Evolutionary conservation across 371 early-diverging fungal species (phyloP), one percentile per base, ranked within the genome.

Genomic region (Mucor lusitanicus): DNA sequence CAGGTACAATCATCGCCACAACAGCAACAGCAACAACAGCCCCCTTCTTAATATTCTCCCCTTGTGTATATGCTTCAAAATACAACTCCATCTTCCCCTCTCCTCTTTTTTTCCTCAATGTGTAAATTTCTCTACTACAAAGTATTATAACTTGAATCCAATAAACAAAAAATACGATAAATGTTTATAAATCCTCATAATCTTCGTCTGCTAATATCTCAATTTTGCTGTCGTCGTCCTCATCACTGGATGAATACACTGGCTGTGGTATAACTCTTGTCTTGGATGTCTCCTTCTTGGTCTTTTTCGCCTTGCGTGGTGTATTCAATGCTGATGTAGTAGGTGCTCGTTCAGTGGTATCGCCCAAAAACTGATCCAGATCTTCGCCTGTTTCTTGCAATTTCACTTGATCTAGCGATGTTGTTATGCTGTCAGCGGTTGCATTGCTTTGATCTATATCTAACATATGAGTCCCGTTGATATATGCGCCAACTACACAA

Each of bases 141-240:
- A 17, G 17, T 53, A 53, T 12, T 27, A 27, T 53, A 27, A 53
- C 6, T 53, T 53, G 27, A 53, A 53, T 53, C 15, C 40, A 56
- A 33, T 61, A 62, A 53, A 53, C 25, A 5, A 53, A 11, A 53
- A 27, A 50, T 25, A 50, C 8, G 33, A 33, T 53, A 53, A 27
- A 53, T 56, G 59, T 40, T 57, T 63, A 59, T 25, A 65, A 60
- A 44, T 75, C 77, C 28, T 72, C 68, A 60, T 78, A 81, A 30
- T 81, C 81, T 56, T 81, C 78, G 54, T 81, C 81, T 12, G 48
- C 73, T 57, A 81, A 60, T 59, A 81, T 78, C 39, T 81, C 81
- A 15, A 76, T 54, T 19, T 63, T 59, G 8, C 65, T 67, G 15
- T 59, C 6, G 30, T 30, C 64, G 23, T 64, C 68, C 4, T 64